Evolutionary conservation across 495 filamentous ascomycete genomes (phyloP).

Genomic region (Parathielavia hyrcaniae): DNA sequence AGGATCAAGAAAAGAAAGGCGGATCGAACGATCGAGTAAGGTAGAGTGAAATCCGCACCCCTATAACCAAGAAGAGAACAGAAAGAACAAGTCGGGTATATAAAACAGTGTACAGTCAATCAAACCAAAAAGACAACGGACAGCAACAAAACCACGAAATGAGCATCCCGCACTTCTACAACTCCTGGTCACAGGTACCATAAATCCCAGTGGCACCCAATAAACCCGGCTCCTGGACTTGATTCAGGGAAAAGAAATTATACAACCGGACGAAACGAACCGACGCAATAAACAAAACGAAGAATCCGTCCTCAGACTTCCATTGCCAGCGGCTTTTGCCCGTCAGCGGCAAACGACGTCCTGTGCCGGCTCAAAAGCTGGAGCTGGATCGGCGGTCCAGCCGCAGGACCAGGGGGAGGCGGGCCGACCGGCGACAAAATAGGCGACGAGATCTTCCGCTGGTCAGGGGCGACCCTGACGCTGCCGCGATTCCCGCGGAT

Average conservation of each 20-base stretch:
- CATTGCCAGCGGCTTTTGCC: constrained; percentile 24
- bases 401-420: constrained; percentile 6
- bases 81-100: constrained; percentile 26
- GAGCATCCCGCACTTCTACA: background rate
- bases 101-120: constrained; percentile 17
- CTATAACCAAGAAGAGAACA: constrained; percentile 2
- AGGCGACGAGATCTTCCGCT: constrained; percentile 19
- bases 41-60: background rate
- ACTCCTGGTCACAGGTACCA: background rate
- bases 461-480: constrained; percentile 41
- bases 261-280: background rate
- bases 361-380: constrained; percentile 36
- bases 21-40: background rate
- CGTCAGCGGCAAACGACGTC: constrained; percentile 21
- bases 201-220: background rate
- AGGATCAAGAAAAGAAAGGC: background rate
- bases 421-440: constrained; percentile 12
- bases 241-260: background rate
- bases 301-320: constrained; percentile 30
- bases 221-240: background rate
- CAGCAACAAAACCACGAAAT: constrained; percentile 13
- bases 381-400: constrained; percentile 31
- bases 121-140: constrained; percentile 8
- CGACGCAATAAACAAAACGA: constrained; percentile 7
- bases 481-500: constrained; percentile 54